Evolutionary conservation across 495 filamentous ascomycete genomes (phyloP).

Genomic region (Podospora pseudoanserina): DNA sequence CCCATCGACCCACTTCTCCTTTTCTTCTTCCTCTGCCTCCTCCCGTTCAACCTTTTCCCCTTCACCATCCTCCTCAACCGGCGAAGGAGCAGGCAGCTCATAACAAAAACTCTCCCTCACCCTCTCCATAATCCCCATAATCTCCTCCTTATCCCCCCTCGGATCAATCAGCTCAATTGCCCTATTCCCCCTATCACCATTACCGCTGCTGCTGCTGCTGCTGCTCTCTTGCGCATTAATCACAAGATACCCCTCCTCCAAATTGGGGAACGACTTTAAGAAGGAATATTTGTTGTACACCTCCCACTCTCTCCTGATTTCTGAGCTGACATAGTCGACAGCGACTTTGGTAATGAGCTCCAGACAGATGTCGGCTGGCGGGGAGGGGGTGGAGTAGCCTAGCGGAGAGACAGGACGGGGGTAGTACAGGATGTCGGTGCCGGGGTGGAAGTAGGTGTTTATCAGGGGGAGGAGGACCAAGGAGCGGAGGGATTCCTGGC

Average conservation of each 20-base stretch:
- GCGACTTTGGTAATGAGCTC: conserved; percentile 38
- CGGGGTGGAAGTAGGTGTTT: conserved; percentile 44
- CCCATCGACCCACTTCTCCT: conserved; percentile 5
- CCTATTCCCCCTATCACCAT: conserved; percentile 1
- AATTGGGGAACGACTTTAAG: conserved; percentile 40
- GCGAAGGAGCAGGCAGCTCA: conserved; percentile 23
- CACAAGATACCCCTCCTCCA: conserved; percentile 43
- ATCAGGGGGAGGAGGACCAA: conserved; percentile 34
- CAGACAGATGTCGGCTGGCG: conserved; percentile 25
- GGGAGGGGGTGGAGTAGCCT: not conserved
- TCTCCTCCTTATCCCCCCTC: conserved; percentile 26
- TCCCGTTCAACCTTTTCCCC: conserved; percentile 10
- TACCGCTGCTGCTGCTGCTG: too few species aligned
- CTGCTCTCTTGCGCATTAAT: conserved; percentile 9
- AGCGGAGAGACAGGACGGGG: not conserved
- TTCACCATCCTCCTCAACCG: conserved; percentile 5
- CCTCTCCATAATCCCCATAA: conserved; percentile 38
- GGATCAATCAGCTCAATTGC: conserved; percentile 40
- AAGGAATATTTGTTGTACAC: conserved; percentile 49
- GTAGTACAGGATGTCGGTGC: conserved; percentile 47
- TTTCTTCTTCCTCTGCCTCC: conserved; percentile 1
- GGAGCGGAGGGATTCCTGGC: conserved; percentile 39
- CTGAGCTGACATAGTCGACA: conserved; percentile 45
- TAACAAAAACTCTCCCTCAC: conserved; percentile 41
- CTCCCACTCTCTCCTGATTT: conserved; percentile 51